Evolutionary conservation across 2,329 filamentous ascomycete genomes (phyloP).

Genomic region (Calonectria pteridis): DNA sequence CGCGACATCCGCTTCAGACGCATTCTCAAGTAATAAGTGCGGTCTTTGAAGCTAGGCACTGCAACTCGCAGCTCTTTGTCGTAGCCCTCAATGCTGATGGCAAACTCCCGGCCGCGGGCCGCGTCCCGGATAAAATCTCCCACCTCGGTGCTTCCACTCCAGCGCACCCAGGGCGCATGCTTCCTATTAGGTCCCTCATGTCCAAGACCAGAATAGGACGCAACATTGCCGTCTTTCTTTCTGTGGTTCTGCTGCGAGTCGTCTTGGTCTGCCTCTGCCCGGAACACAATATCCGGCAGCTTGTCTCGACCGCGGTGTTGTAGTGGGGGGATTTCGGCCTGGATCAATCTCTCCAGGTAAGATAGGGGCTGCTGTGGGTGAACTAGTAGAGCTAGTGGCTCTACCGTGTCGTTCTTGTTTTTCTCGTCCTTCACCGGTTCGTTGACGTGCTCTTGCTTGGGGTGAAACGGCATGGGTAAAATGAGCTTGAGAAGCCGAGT

Average conservation of each 20-base stretch:
- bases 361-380: slow-evolving; percentile 93
- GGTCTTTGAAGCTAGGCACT: slow-evolving; percentile 88
- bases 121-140: slow-evolving; percentile 95
- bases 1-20: slow-evolving; percentile 78
- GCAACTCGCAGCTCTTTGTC: slow-evolving; percentile 76
- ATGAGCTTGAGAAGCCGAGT: slow-evolving; percentile 85
- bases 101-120: slow-evolving; percentile 85
- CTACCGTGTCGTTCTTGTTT: slow-evolving; percentile 61
- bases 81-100: slow-evolving; percentile 82
- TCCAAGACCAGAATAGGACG: slow-evolving; percentile 78
- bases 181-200: slow-evolving; percentile 65
- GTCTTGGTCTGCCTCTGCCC: slow-evolving; percentile 79
- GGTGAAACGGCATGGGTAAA: slow-evolving; percentile 72
- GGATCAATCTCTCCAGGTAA: slow-evolving; percentile 89
- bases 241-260: slow-evolving; percentile 53
- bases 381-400: slow-evolving; percentile 85
- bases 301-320: slow-evolving; percentile 74
- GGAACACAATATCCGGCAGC: slow-evolving; percentile 81
- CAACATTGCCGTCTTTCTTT: slow-evolving; percentile 61
- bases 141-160: slow-evolving; percentile 90
- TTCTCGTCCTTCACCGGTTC: slow-evolving; percentile 53
- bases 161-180: slow-evolving; percentile 78
- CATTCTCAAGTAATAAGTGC: slow-evolving; percentile 89
- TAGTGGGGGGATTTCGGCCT: slow-evolving; percentile 84
- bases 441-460: slow-evolving; percentile 55